Evolutionary conservation across 805 yeast genomes (phyloP).

Genomic region (Candida argentea): DNA sequence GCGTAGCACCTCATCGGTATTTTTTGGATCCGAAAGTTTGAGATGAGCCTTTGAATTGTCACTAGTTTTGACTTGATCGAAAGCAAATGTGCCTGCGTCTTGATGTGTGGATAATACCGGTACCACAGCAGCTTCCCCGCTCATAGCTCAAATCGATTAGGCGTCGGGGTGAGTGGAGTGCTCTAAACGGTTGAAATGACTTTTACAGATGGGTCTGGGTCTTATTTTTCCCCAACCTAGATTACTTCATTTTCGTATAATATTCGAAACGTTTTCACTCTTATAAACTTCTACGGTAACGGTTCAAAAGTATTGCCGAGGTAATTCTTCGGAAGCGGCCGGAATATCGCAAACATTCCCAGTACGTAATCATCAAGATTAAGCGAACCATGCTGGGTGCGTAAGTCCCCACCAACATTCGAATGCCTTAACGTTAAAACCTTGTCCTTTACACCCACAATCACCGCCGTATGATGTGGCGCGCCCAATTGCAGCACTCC

Average conservation of each 20-base stretch:
- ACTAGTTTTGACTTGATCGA: constrained; percentile 28
- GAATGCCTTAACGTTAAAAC: constrained; percentile 36
- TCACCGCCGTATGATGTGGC: constrained; percentile 44
- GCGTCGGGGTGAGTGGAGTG: no score
- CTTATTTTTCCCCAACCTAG: no score
- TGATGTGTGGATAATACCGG: constrained; percentile 70
- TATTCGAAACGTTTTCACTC: no score
- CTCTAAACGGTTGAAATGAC: no score
- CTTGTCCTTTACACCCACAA: constrained; percentile 16
- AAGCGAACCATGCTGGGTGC: constrained; percentile 30
- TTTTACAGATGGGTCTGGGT: no score
- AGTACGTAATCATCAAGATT: constrained; percentile 24
- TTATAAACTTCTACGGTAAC: no score
- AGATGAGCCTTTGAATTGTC: constrained; percentile 17
- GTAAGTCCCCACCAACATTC: constrained; percentile 34
- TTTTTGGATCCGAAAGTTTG: constrained; percentile 6
- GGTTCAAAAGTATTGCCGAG: no score
- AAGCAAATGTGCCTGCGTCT: constrained; percentile 46
- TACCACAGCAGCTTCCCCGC: constrained; percentile 3
- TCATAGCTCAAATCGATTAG: not conserved
- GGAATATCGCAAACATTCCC: constrained; percentile 37
- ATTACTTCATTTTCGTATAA: no score
- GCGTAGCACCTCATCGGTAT: constrained; percentile 14
- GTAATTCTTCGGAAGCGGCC: constrained; percentile 41
- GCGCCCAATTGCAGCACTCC: constrained; percentile 32